Conservation (phyloP, 2,329 filamentous ascomycete genomes). For the Neurospora crassa region DNA sequence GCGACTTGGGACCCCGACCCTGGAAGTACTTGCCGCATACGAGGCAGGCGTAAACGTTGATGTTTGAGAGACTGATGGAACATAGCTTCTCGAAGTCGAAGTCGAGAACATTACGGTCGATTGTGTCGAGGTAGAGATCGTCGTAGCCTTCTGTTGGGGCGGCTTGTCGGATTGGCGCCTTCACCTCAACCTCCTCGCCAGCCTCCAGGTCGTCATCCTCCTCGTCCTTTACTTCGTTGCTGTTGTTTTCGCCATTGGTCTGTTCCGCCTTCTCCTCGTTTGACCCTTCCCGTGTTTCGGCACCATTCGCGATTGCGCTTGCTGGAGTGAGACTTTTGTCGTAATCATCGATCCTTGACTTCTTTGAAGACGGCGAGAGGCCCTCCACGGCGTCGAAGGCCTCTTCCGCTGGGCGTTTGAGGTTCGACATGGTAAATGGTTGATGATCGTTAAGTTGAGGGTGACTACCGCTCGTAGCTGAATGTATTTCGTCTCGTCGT, state of each 20-base stretch:
- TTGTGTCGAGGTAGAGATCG: conserved; percentile 95
- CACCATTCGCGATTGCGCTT: conserved; percentile 16
- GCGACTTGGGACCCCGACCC: conserved; percentile 83
- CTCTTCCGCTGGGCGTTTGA: conserved; percentile 51
- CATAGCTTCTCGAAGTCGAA: conserved; percentile 99
- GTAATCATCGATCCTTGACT: conserved; percentile 41
- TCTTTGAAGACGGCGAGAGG: conserved; percentile 50
- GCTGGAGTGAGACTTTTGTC: conserved; percentile 21
- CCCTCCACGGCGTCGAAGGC: conserved; percentile 47
- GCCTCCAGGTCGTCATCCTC: conserved; percentile 29
- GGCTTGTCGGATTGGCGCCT: conserved; percentile 54
- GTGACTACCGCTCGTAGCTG: background rate
- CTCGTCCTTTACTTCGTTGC: conserved; percentile 20
- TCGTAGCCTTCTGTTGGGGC: conserved; percentile 82
- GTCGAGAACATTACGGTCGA: conserved; percentile 84
- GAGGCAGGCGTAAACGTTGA: conserved; percentile 96
- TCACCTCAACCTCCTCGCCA: conserved; percentile 29
- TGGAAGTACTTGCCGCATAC: conserved; percentile 98
- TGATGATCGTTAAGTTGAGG: background rate
- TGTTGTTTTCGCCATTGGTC: conserved; percentile 17
- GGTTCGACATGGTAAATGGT: conserved; percentile 8
- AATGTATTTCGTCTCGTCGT: background rate
- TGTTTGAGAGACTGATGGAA: conserved; percentile 90
- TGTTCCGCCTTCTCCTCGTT: conserved; percentile 15
- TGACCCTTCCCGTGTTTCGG: conserved; percentile 11